These are phyloP conservation scores for Pyrrhoderma lamaoense DNA, from an alignment of 1,284 basidiomycete genomes.

Conservation along the genomic window DNA sequence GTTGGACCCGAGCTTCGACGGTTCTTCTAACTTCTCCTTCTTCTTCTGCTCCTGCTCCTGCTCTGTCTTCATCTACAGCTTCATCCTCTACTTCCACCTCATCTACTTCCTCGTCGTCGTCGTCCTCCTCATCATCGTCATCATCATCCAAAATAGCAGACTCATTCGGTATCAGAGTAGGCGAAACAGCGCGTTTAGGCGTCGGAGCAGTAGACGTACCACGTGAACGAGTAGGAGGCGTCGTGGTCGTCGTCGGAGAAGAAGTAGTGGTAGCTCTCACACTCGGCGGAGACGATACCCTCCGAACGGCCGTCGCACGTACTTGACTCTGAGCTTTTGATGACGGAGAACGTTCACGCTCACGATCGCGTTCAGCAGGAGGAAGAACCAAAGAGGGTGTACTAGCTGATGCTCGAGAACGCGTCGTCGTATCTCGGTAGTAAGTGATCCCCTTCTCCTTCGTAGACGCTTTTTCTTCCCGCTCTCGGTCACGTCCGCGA, in stretches of 20 bases:
- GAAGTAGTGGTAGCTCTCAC: background rate
- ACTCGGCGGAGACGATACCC: background rate
- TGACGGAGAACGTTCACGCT: constrained; percentile 9
- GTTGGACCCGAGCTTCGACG: constrained; percentile 14
- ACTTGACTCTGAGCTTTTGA: background rate
- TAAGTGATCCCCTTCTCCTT: background rate
- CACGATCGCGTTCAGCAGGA: background rate
- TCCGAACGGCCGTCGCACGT: background rate
- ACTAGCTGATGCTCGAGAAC: constrained; percentile 11
- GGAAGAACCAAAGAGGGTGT: constrained; percentile 9
- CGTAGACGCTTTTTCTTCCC: constrained; percentile 2
- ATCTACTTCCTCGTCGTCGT: constrained; percentile 43
- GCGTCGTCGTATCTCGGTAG: constrained; percentile 2
- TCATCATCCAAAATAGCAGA: constrained; percentile 41
- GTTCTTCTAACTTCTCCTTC: constrained; percentile 30
- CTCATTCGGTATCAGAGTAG: constrained; percentile 1
- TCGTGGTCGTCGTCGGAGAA: background rate
- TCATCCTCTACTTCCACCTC: constrained; percentile 53
- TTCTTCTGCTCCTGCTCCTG: constrained; percentile 68
- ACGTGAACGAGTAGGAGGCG: constrained; percentile 4
- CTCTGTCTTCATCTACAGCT: constrained; percentile 45
- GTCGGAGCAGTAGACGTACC: constrained; percentile 11
- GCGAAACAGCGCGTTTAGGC: constrained; percentile 11
- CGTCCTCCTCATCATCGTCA: constrained; percentile 46
- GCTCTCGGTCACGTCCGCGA: constrained; percentile 6